Evolutionary conservation across 192 early-diverging fungal species (phyloP).

Genomic region (Entomortierella chlamydospora): DNA sequence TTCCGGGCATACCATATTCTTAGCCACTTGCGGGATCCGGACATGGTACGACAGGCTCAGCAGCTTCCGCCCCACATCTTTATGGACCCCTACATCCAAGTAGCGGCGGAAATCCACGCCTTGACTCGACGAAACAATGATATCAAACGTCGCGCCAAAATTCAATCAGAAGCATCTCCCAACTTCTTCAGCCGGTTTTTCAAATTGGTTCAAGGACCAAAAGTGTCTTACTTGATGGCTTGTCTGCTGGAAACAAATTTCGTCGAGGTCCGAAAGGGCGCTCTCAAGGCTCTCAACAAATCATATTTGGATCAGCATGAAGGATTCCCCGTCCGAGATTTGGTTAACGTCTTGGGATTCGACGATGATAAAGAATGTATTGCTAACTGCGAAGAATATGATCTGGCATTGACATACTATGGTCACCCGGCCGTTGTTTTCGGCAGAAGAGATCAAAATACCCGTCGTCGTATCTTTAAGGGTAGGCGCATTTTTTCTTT

Average conservation of each 20-base stretch:
- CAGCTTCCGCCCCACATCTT: constrained; percentile 70
- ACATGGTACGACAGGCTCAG: constrained; percentile 74
- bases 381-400: constrained; percentile 50
- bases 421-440: constrained; percentile 38
- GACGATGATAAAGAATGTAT: constrained; percentile 55
- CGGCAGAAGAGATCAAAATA: constrained; percentile 25
- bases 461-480: constrained; percentile 24
- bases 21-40: constrained; percentile 76
- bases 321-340: constrained; percentile 30
- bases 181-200: constrained; percentile 82
- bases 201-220: constrained; percentile 64
- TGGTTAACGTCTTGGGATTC: constrained; percentile 44
- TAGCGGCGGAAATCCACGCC: constrained; percentile 75
- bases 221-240: constrained; percentile 79
- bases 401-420: constrained; percentile 20
- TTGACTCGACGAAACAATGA: constrained; percentile 68
- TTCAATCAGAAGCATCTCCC: constrained; percentile 66
- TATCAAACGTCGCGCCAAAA: constrained; percentile 55
- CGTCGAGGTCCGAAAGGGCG: constrained; percentile 76
- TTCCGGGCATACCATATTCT: constrained; percentile 92
- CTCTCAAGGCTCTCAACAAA: constrained; percentile 78
- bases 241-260: constrained; percentile 85
- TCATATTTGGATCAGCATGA: constrained; percentile 57
- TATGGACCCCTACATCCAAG: constrained; percentile 69
- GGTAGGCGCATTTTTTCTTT: constrained; percentile 5